Evolutionary conservation across 2,329 filamentous ascomycete genomes (phyloP).

Genomic region (Fusarium zealandicum): DNA sequence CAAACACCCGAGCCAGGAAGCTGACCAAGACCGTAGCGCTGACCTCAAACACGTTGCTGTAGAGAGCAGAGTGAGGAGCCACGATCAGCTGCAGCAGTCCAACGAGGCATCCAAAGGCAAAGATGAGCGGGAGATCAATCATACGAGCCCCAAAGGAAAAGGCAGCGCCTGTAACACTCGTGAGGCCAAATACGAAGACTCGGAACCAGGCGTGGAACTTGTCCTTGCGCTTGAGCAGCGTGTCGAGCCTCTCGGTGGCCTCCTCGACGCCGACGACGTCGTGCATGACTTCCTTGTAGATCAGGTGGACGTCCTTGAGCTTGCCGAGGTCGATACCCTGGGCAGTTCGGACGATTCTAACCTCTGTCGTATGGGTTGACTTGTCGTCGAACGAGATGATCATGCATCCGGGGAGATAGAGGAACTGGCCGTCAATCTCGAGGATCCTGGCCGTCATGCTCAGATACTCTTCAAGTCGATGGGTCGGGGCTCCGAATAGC

Average conservation of each 20-base stretch:
- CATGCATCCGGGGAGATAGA: constrained; percentile 92
- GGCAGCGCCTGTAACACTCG: constrained; percentile 74
- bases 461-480: constrained; percentile 89
- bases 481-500: constrained; percentile 87
- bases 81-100: constrained; percentile 75
- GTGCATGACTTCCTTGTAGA: constrained; percentile 72
- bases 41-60: constrained; percentile 71
- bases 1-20: constrained; percentile 68
- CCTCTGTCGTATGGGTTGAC: constrained; percentile 70
- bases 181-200: constrained; percentile 74
- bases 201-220: constrained; percentile 61
- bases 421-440: constrained; percentile 85
- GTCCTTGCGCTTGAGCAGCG: constrained; percentile 60
- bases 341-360: constrained; percentile 66
- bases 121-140: constrained; percentile 76
- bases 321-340: constrained; percentile 69
- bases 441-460: constrained; percentile 83
- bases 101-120: constrained; percentile 73
- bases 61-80: constrained; percentile 72
- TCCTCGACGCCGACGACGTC: constrained; percentile 66
- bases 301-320: constrained; percentile 65
- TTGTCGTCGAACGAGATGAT: constrained; percentile 85
- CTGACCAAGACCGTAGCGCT: constrained; percentile 67
- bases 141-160: constrained; percentile 77
- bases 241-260: constrained; percentile 60